Evolutionary conservation across 2,329 filamentous ascomycete species (phyloP).

Genomic region (Penicillium frequentans): DNA sequence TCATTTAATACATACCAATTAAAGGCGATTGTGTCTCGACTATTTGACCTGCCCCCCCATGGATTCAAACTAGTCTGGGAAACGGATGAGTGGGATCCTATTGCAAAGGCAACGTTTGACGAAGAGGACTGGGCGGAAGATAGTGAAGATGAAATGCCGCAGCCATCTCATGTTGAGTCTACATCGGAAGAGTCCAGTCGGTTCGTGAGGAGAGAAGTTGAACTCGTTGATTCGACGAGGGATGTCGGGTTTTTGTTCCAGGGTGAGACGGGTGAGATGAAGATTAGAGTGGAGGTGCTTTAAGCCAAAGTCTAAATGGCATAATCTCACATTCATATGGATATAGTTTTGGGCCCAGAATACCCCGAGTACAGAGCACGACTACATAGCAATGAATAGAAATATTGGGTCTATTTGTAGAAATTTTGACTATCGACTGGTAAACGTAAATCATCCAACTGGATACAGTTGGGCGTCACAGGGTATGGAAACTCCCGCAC

Average conservation of each 20-base stretch:
- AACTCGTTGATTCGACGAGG: slow-evolving; percentile 75
- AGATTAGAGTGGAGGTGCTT: slow-evolving; percentile 64
- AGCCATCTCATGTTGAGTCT: not conserved
- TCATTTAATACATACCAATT: slow-evolving; percentile 79
- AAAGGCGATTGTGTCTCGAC: slow-evolving; percentile 71
- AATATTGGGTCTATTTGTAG: not conserved
- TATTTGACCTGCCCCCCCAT: slow-evolving; percentile 67
- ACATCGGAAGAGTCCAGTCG: slow-evolving; percentile 46
- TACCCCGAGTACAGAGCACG: not conserved
- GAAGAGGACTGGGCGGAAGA: slow-evolving; percentile 53
- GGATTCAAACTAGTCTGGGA: slow-evolving; percentile 74
- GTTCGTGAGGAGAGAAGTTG: slow-evolving; percentile 76
- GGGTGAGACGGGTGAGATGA: slow-evolving; percentile 65
- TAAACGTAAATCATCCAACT: slow-evolving; percentile 7
- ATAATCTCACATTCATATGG: not conserved
- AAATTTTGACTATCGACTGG: slow-evolving; percentile 5
- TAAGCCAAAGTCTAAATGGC: not conserved
- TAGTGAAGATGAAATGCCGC: slow-evolving; percentile 30
- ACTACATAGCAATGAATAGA: not conserved
- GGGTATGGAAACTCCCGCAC: slow-evolving; percentile 18
- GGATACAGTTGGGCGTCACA: slow-evolving; percentile 4
- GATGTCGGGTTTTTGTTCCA: slow-evolving; percentile 77
- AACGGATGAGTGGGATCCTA: slow-evolving; percentile 86
- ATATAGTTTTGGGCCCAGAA: not conserved
- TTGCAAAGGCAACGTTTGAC: slow-evolving; percentile 62